Conservation (phyloP, 2,329 filamentous ascomycete genomes). For the Thermoascus crustaceus region DNA sequence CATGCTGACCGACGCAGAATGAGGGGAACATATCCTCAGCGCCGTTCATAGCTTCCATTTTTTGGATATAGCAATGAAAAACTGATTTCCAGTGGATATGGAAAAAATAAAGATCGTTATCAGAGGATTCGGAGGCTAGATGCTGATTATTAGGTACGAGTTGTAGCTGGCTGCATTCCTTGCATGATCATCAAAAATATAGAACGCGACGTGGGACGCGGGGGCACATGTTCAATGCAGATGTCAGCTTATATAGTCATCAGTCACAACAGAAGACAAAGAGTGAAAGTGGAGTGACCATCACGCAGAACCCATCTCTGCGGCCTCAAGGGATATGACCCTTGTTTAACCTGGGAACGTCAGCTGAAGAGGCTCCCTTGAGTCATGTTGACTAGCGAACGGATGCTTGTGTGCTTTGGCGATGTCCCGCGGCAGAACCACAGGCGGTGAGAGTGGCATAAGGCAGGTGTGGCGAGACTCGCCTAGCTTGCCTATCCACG, state of each 20-base stretch:
- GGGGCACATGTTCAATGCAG: neutral
- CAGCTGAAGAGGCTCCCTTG: conserved; percentile 2
- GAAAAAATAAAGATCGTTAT: too few species aligned
- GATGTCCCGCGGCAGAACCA: conserved; percentile 6
- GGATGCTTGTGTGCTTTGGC: neutral
- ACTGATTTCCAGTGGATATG: too few species aligned
- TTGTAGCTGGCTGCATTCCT: too few species aligned
- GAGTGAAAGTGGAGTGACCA: neutral
- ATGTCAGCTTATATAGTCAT: neutral
- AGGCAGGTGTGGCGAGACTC: conserved; percentile 20
- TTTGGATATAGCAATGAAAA: too few species aligned
- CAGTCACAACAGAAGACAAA: neutral
- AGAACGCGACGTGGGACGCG: too few species aligned
- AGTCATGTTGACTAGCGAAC: neutral
- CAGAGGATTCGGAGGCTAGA: too few species aligned
- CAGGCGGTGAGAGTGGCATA: conserved; percentile 6
- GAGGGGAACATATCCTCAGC: conserved; percentile 34
- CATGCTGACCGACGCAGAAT: conserved; percentile 57
- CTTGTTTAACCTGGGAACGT: neutral
- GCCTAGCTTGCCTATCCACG: conserved; percentile 25
- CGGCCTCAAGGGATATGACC: neutral
- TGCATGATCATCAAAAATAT: too few species aligned
- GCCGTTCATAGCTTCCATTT: conserved; percentile 25
- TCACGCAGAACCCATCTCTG: neutral
- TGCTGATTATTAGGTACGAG: too few species aligned